Evolutionary conservation across 768 basidiomycete species (phyloP), one percentile per base, ranked within the genome.

Genomic region (Hysterangium stoloniferum): DNA sequence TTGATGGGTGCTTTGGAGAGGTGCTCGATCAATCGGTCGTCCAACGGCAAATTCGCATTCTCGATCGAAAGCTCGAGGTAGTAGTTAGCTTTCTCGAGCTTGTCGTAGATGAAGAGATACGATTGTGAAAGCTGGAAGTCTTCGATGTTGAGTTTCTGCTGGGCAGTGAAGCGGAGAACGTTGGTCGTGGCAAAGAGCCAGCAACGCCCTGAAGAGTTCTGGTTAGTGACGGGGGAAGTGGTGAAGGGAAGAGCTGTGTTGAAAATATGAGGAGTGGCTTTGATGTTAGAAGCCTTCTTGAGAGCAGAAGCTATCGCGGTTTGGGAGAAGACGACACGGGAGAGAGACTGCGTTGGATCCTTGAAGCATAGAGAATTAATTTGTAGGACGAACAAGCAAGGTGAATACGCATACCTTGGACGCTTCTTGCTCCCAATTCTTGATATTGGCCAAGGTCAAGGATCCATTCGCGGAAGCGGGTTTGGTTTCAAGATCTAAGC

Each of bases 121-220:
- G 81, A 80, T 85, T 89, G 94, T 11, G 88, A 92, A 17, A 94
- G 78, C 68, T 98, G 82, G 68, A 97, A 95, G 35, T 95, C 88
- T 53, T 78, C 81, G 35, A 97, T 70, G 61, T 85, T 86, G 56
- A 92, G 75, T 59, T 80, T 80, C 74, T 86, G 86, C 80, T 90
- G 87, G 56, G 93, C 73, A 45, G 81, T 77, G 67, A 88, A 86
- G 36, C 93, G 75, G 53, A 92, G 71, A 22, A 91, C 77, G 65
- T 91, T 90, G 54, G 90, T 93, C 6, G 89, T 87, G 2, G 93
- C 88, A 64, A 97, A 97, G 6, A 96, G 73, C 94, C 95, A 98
- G 71, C 94, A 98, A 41, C 94, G 73, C 1, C 94, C 94, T 52
- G 84, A 87, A 62, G 75, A 80, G 69, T 82, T 86, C 77, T 95